A percentile compares a stretch with the other conserved stretches of the same genome.
phyloP scores from a whole-genome alignment of 805 yeast species.

The Lipomyces orientalis region DNA sequence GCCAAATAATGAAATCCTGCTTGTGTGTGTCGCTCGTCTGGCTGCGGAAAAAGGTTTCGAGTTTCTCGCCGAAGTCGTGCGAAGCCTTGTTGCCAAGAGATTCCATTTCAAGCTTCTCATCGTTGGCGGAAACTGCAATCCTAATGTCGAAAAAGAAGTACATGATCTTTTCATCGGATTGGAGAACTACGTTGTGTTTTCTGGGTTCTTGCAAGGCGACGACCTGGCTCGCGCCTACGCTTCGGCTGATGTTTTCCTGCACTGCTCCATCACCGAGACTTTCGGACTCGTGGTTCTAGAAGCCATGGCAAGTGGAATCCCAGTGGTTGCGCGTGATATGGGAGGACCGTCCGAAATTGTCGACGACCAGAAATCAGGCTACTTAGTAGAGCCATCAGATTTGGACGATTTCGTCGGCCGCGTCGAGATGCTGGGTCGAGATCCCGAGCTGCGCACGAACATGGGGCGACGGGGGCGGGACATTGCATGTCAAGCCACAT shows the following conservation, averaged over 20 bases:
- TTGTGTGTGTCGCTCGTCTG: conserved; percentile 1
- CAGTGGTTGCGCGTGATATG: conserved; percentile 9
- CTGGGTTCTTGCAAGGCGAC: conserved; percentile 4
- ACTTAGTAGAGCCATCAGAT: conserved; percentile 3
- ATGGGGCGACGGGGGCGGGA: conserved; percentile 1
- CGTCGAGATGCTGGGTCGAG: conserved; percentile 5
- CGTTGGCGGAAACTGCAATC: conserved; percentile 1
- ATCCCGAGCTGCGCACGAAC: not conserved
- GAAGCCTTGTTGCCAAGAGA: not conserved
- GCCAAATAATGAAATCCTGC: conserved; percentile 4
- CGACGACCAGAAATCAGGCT: conserved; percentile 1
- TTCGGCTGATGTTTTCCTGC: conserved; percentile 1
- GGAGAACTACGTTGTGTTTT: not conserved
- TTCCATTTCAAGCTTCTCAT: conserved; percentile 6
- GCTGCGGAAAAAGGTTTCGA: conserved; percentile 9
- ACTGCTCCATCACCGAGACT: conserved; percentile 9
- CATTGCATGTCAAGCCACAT: conserved; percentile 7
- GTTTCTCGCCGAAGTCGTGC: conserved; percentile 7
- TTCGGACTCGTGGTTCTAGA: conserved; percentile 10
- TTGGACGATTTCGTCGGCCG: conserved; percentile 1
- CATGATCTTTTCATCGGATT: conserved; percentile 2
- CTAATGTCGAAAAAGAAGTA: not conserved
- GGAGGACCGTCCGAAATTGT: conserved; percentile 9
- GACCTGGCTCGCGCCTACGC: conserved; percentile 9
- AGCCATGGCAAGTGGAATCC: conserved; percentile 9